A percentile compares a stretch with the other conserved stretches of the same genome.
Conservation (phyloP, 2,329 filamentous ascomycete genomes). For the Hypoxylon sp. region DNA sequence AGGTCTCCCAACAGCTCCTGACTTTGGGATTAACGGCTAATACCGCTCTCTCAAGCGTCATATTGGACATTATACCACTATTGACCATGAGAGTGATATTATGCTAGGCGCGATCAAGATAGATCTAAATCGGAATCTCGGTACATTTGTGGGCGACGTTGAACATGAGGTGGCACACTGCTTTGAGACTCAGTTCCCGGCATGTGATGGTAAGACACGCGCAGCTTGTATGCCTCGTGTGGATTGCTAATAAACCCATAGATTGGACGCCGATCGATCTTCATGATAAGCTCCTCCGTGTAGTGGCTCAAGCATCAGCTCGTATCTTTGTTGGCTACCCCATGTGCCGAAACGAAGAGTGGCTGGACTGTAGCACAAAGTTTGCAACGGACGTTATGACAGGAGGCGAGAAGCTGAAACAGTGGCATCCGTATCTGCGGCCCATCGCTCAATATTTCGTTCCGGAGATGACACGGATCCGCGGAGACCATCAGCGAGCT, state of each 20-base stretch:
- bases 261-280: conserved; percentile 52
- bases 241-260: conserved; percentile 29
- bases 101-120: conserved; percentile 53
- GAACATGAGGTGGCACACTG: conserved; percentile 49
- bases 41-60: conserved; percentile 41
- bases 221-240: too few relatives aligned
- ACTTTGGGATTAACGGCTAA: conserved; percentile 9
- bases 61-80: conserved; percentile 51
- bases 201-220: conserved; percentile 46
- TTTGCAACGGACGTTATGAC: conserved; percentile 51
- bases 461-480: conserved; percentile 51
- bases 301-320: conserved; percentile 52
- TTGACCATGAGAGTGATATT: conserved; percentile 52
- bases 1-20: conserved; percentile 12
- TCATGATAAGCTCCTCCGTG: conserved; percentile 49
- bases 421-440: conserved; percentile 51
- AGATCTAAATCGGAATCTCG: conserved; percentile 50
- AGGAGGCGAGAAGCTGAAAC: conserved; percentile 51
- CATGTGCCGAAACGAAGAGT: conserved; percentile 51
- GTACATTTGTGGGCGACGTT: conserved; percentile 50
- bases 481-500: conserved; percentile 48
- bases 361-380: conserved; percentile 51
- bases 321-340: conserved; percentile 52
- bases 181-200: conserved; percentile 50
- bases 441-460: conserved; percentile 51